Base-by-base conservation (phyloP, 108 stramenopile species). In the Cylindrotheca fusiformis region DNA sequence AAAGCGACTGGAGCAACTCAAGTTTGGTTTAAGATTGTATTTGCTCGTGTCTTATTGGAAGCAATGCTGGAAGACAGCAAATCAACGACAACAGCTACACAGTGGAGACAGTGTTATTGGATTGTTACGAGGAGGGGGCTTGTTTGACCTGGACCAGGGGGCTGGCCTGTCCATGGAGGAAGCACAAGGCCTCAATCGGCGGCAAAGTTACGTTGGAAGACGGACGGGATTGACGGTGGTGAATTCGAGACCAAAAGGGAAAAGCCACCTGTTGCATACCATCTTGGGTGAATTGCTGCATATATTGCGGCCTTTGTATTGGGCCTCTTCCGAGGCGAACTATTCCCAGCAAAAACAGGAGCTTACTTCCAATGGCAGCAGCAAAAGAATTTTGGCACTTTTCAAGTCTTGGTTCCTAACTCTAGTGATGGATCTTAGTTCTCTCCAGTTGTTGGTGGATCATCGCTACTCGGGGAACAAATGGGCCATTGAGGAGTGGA, bases 251-350 rank as follows among this genome's bases (percentile, higher is more conserved):
- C 14, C 18, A 27, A 52, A 48, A 20, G 8, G 18, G 23, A 26
- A 30, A 25, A 3, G 27, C 48, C 32, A 48, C 30, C 41, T 32
- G 4, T 48, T 24, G 2, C 47, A 21, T 0, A 51, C 53, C 1
- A 32, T 61, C 1, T 25, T 72, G 10, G 80, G 64, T 23, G 80
- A 81, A 49, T 4, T 81, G 23, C 55, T 76, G 54, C 63, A 81
- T 41, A 57, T 61, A 44, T 52, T 70, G 10, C 71, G 80, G 5
- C 75, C 80, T 27, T 48, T 74, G 36, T 65, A 58, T 46, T 76
- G 68, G 68, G 75, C 75, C 23, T 32, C 59, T 27, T 26, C 65
- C 25, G 68, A 76, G 51, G 48, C 68, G 14, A 30, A 52, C 12
- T 5, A 57, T 47, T 27, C 19, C 21, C 17, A 5, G 4, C 25